Evolutionary conservation across 78 protist species (phyloP), one percentile per base, ranked within the genome.

Genomic region (Dictyostelium citrinum): DNA sequence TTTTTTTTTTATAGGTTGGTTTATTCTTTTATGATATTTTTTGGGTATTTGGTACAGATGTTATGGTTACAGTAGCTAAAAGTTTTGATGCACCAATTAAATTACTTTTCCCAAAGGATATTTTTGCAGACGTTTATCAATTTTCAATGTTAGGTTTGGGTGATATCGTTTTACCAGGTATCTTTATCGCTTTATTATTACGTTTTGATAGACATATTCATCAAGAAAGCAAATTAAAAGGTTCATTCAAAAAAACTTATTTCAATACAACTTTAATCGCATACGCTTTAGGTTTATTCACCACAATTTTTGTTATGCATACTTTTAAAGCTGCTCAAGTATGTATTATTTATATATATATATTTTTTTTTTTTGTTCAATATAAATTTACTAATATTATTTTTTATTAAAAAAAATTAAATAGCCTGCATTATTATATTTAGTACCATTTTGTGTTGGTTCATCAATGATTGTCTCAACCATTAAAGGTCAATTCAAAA

Each of bases 131-230:
- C 51, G 90, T n/a, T 60, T 46, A 5, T 22, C 72, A 93, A 43
- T 95, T 95, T 91, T 79, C 99, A 12, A 90, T 98, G 98, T 96
- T 98, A 39, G 99, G 99, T 35, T 96, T 98, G 5, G 99, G 99
- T 22, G 99, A 98, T 83, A 98, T 98, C 61, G 99, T 98, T 43
- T 93, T 98, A 45, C 99, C 99, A 24, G 99, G 98, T 31, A 61
- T 97, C 75, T 93, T 97, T 27, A 81, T 97, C 37, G 99, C 98
- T 2, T 77, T 98, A 33, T 29, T 97, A 41, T 84, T 97, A 8
- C 90, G 98, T 22, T 97, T 92, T 51, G 99, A 98, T 75, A 58
- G 22, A 24, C 29, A 33, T 43, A 1, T n/a, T 46, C 43, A 45
- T 22, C 16, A 39, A 64, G 76, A 64, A 82, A 45, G 27, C 1